These are phyloP conservation scores for Elaeis oleifera DNA, from an alignment of 202 grass and related monocot genomes.

Conservation along the genomic window DNA sequence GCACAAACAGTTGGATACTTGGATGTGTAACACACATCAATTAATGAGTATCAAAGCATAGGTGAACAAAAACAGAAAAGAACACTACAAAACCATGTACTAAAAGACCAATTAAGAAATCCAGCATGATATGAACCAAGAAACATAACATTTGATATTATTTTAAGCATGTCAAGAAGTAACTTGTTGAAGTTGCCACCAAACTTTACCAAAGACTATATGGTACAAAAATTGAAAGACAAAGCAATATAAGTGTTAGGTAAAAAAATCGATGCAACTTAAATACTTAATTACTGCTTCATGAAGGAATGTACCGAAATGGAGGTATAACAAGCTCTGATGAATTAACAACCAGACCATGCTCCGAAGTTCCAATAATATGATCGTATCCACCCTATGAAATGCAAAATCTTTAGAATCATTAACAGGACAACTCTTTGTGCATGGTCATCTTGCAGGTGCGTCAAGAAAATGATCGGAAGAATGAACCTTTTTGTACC, in stretches of 20 bases:
- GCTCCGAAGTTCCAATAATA: conserved; percentile 94
- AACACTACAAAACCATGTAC: no score
- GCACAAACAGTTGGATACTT: no score
- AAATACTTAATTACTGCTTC: not conserved
- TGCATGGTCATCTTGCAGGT: not conserved
- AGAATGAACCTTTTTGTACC: conserved; percentile 33
- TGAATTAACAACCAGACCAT: conserved; percentile 69
- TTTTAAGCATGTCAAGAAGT: no score
- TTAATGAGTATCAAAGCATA: no score
- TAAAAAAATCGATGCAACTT: conserved; percentile 1
- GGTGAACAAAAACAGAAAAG: no score
- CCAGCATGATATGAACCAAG: no score
- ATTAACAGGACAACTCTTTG: not conserved
- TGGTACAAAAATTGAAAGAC: no score
- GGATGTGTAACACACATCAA: no score
- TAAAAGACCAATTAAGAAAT: no score
- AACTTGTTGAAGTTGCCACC: no score
- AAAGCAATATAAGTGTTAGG: not conserved
- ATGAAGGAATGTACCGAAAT: conserved; percentile 47
- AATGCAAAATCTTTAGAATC: conserved; percentile 20
- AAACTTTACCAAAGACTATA: no score
- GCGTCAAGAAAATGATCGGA: not conserved
- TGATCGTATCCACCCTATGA: conserved; percentile 83
- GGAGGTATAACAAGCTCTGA: conserved; percentile 72
- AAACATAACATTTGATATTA: no score